Percentiles rank a stretch among this genome's conserved stretches.
These are phyloP conservation scores for Echinosophora koreensis DNA, from an alignment of 306 rosid genomes.

Conservation along the genomic window DNA sequence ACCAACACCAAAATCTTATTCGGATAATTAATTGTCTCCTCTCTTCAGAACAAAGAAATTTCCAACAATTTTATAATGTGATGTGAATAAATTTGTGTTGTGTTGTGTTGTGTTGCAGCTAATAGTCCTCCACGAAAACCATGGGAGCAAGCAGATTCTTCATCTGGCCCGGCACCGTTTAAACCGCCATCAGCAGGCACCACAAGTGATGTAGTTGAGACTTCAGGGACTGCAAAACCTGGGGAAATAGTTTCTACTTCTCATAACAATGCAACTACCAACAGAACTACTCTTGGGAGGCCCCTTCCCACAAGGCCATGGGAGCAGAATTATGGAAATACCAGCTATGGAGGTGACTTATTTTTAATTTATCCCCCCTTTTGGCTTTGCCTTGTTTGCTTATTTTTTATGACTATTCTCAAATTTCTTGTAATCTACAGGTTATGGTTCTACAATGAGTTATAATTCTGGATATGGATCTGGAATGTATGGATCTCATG, in stretches of 20 bases:
- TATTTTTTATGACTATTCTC: not conserved
- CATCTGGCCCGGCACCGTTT: constrained; percentile 76
- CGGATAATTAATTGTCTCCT: constrained; percentile 1
- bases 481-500: constrained; percentile 54
- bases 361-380: not conserved
- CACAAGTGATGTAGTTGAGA: constrained; percentile 85
- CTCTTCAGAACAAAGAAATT: not conserved
- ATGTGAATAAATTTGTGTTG: too few species aligned
- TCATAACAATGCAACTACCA: constrained; percentile 51
- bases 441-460: constrained; percentile 69
- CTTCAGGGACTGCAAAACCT: constrained; percentile 84
- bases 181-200: constrained; percentile 73
- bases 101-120: constrained; percentile 59
- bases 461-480: constrained; percentile 58
- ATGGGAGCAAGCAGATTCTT: constrained; percentile 70
- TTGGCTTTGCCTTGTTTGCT: not conserved
- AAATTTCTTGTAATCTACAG: constrained; percentile 39
- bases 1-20: not conserved
- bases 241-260: constrained; percentile 78
- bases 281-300: constrained; percentile 66
- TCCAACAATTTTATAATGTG: not conserved
- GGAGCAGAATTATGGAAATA: constrained; percentile 76
- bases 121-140: constrained; percentile 79
- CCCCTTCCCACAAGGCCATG: constrained; percentile 85
- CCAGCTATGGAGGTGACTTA: constrained; percentile 61